Conservation (phyloP, 1,139 yeast genomes). For the Magnusiomyces magnusii region DNA sequence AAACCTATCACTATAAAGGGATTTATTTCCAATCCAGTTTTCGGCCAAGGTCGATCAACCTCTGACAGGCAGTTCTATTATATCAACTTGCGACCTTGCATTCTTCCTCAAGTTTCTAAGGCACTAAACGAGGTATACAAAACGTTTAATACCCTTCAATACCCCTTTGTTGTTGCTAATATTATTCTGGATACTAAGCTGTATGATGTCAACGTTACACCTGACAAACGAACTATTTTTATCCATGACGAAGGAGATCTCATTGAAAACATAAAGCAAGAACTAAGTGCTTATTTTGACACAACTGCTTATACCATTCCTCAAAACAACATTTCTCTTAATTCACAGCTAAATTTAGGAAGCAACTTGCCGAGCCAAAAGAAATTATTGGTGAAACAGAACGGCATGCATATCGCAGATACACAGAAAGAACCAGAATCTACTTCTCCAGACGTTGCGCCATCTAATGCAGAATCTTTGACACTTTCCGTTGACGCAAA, state of each 20-base stretch:
- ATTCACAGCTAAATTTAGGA: background rate
- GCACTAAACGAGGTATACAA: conserved; percentile 67
- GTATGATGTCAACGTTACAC: conserved; percentile 81
- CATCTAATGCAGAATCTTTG: background rate
- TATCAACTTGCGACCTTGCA: conserved; percentile 70
- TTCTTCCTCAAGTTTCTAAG: conserved; percentile 47
- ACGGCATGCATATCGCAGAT: background rate
- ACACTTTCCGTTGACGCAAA: background rate
- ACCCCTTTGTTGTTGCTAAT: conserved; percentile 64
- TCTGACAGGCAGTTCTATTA: conserved; percentile 69
- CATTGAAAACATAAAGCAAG: conserved; percentile 41
- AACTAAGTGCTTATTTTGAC: conserved; percentile 23
- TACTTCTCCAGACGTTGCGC: background rate
- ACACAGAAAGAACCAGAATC: background rate
- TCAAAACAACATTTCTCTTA: conserved; percentile 3
- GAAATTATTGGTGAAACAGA: background rate
- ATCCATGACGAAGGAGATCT: conserved; percentile 58
- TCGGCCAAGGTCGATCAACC: conserved; percentile 65
- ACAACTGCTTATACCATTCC: conserved; percentile 29
- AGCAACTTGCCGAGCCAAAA: background rate
- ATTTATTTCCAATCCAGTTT: conserved; percentile 61
- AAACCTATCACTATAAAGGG: conserved; percentile 41
- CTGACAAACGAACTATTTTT: conserved; percentile 72
- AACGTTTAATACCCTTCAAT: conserved; percentile 61
- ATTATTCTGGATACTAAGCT: conserved; percentile 44